phyloP scores from a whole-genome alignment of 163 green algal genomes.

The Chlorella variabilis region DNA sequence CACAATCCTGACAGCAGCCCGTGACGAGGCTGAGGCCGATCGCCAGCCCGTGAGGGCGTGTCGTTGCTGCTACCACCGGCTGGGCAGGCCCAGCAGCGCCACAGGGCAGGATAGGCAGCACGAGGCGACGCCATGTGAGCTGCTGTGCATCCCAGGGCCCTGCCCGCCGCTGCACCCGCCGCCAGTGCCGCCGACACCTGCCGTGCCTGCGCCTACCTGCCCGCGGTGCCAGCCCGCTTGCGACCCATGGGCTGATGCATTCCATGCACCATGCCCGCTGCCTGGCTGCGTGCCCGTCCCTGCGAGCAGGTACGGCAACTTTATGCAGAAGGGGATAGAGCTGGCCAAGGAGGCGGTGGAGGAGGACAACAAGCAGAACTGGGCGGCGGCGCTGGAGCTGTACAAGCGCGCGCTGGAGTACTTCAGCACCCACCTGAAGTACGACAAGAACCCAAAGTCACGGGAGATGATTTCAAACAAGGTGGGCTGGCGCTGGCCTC shows the following conservation, averaged over 20 bases:
- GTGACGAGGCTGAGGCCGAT: no score
- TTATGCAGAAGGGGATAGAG: conserved; percentile 59
- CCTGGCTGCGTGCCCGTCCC: no score
- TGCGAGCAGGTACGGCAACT: conserved; percentile 36
- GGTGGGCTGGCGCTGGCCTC: conserved; percentile 46
- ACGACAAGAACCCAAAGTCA: conserved; percentile 95
- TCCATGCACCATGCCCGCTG: no score
- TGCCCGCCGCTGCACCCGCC: no score
- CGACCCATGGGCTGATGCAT: no score
- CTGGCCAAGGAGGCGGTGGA: conserved; percentile 94
- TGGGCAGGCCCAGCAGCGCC: not conserved
- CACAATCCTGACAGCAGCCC: no score
- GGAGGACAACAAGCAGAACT: conserved; percentile 91
- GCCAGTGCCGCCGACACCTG: not conserved
- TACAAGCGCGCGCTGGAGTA: conserved; percentile 94
- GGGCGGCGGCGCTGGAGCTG: conserved; percentile 74
- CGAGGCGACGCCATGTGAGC: conserved; percentile 18
- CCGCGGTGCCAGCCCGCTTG: not conserved
- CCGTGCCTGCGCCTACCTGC: not conserved
- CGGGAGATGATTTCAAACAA: conserved; percentile 84
- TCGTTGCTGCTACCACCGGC: not conserved
- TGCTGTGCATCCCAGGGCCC: no score
- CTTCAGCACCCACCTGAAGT: conserved; percentile 96
- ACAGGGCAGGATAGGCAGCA: not conserved
- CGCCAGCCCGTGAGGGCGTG: not conserved